Evolutionary conservation across 1,284 basidiomycete genomes (phyloP).

Genomic region (Pyrrhoderma lamaoense): DNA sequence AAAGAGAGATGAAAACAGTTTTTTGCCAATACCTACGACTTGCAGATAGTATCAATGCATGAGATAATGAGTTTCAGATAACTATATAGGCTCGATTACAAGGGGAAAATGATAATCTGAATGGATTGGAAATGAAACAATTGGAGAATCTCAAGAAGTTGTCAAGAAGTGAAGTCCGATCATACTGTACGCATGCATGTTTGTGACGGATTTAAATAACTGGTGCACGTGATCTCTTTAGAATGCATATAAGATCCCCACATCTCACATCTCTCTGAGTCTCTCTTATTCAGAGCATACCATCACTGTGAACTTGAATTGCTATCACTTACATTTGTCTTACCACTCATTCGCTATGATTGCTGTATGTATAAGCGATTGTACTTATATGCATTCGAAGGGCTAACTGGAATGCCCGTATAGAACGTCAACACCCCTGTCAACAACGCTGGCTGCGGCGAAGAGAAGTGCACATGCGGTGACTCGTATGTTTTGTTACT

Average conservation of each 20-base stretch:
- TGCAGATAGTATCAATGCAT: too few species aligned
- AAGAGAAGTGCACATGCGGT: constrained; percentile 44
- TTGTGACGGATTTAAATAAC: background rate
- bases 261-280: too few species aligned
- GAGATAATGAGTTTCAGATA: too few species aligned
- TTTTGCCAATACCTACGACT: too few species aligned
- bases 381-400: background rate
- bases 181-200: background rate
- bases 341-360: constrained; percentile 7
- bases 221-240: background rate
- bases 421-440: constrained; percentile 37
- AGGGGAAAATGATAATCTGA: too few species aligned
- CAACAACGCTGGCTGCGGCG: constrained; percentile 41
- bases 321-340: constrained; percentile 1
- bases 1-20: too few species aligned
- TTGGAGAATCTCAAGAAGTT: too few species aligned
- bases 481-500: constrained; percentile 39
- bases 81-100: too few species aligned
- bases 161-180: background rate
- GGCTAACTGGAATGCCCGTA: background rate
- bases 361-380: constrained; percentile 13
- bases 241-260: constrained; percentile 13
- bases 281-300: constrained; percentile 1
- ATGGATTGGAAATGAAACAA: too few species aligned
- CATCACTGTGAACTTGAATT: background rate